Percentiles rank a stretch among this genome's conserved stretches.
These are phyloP conservation scores for Adansonia rubrostipa DNA, from an alignment of 441 rosid genomes.

Conservation along the genomic window DNA sequence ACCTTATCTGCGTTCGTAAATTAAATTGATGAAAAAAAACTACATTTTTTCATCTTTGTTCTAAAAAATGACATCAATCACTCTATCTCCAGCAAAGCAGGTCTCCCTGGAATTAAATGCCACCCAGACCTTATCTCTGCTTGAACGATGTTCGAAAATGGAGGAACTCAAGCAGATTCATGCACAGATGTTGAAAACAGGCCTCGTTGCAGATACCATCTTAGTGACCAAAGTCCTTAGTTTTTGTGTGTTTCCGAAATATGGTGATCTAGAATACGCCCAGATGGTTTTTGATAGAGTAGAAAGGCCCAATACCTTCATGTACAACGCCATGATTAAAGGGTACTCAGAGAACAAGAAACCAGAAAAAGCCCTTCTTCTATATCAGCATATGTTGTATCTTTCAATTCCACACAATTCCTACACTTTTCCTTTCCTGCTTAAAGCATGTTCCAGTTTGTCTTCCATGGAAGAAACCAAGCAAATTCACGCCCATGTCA, in stretches of 20 bases:
- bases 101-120: constrained; percentile 33
- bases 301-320: constrained; percentile 45
- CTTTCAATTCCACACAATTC: constrained; percentile 47
- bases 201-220: constrained; percentile 38
- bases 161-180: constrained; percentile 57
- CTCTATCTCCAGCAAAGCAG: constrained; percentile 28
- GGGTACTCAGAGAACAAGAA: constrained; percentile 43
- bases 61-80: constrained; percentile 29
- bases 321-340: constrained; percentile 64
- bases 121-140: constrained; percentile 39
- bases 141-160: constrained; percentile 55
- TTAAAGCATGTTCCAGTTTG: constrained; percentile 56
- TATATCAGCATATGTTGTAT: constrained; percentile 51
- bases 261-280: constrained; percentile 46
- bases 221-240: constrained; percentile 50
- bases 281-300: constrained; percentile 44
- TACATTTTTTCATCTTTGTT: background rate
- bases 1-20: constrained; percentile 30
- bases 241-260: constrained; percentile 40
- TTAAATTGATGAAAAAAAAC: constrained; percentile 5
- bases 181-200: constrained; percentile 55
- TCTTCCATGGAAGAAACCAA: constrained; percentile 44
- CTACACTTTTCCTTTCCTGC: constrained; percentile 66
- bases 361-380: constrained; percentile 47
- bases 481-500: constrained; percentile 54